Evolutionary conservation across 768 basidiomycete genomes (phyloP).

Genomic region (Boletus rufocinnamomeus): DNA sequence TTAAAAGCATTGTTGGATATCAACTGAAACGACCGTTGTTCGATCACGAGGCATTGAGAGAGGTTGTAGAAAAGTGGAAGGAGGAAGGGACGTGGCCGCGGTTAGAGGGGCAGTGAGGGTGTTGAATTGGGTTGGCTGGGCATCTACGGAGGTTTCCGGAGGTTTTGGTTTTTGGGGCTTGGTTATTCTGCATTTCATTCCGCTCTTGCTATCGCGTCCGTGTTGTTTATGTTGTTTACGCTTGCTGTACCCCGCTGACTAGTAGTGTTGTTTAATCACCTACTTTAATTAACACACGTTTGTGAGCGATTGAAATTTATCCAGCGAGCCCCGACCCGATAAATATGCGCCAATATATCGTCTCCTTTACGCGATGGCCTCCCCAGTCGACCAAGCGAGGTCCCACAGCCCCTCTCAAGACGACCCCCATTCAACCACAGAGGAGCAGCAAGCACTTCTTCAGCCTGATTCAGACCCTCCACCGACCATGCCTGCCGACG

Average conservation of each 20-base stretch:
- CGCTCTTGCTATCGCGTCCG: slow-evolving; percentile 14
- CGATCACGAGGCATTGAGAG: slow-evolving; percentile 58
- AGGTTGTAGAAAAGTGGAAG: slow-evolving; percentile 81
- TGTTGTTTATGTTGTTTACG: slow-evolving; percentile 13
- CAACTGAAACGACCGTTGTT: slow-evolving; percentile 63
- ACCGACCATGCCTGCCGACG: slow-evolving; percentile 28
- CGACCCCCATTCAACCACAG: not conserved
- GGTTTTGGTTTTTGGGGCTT: slow-evolving; percentile 20
- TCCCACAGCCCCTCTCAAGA: not conserved
- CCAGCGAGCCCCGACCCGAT: not conserved
- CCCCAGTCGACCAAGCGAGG: not conserved
- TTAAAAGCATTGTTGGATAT: slow-evolving; percentile 74
- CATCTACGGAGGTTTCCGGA: slow-evolving; percentile 18
- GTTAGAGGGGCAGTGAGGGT: slow-evolving; percentile 20
- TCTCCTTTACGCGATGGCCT: slow-evolving; percentile 4
- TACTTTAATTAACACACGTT: slow-evolving; percentile 15
- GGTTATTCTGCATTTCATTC: slow-evolving; percentile 19
- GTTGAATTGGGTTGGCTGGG: not conserved
- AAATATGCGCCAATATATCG: not conserved
- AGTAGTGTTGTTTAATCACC: slow-evolving; percentile 29
- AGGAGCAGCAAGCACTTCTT: slow-evolving; percentile 23
- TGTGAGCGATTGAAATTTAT: too few species aligned
- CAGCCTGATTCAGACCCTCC: not conserved
- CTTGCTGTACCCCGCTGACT: slow-evolving; percentile 30
- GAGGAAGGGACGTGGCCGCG: slow-evolving; percentile 53